These are phyloP conservation scores for Sisymbrium irio DNA, from an alignment of 345 rosid genomes.

Conservation along the genomic window DNA sequence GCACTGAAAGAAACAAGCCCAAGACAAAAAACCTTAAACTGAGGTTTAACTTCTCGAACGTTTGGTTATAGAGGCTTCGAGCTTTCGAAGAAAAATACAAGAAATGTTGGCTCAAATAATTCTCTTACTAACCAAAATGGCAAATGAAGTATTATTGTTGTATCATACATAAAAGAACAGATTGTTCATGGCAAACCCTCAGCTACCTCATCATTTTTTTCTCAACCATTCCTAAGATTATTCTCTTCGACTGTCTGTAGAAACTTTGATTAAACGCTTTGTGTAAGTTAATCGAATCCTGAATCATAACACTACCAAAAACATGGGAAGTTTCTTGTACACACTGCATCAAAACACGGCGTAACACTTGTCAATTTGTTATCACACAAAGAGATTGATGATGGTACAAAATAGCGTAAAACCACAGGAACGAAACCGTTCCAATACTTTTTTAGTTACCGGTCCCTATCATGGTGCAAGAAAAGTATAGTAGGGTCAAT, in stretches of 20 bases:
- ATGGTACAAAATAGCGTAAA: background rate
- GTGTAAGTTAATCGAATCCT: background rate
- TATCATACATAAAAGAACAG: background rate
- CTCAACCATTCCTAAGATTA: background rate
- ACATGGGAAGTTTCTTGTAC: slow-evolving; percentile 28
- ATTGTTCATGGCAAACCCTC: slow-evolving; percentile 11
- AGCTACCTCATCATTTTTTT: background rate
- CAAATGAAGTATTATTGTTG: background rate
- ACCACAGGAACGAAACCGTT: background rate
- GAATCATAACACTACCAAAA: slow-evolving; percentile 20
- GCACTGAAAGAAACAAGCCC: too few species aligned
- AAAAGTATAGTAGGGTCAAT: background rate
- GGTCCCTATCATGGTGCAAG: background rate
- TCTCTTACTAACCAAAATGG: background rate
- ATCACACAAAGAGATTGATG: background rate
- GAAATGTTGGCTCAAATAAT: background rate
- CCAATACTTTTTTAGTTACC: background rate
- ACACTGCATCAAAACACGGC: background rate
- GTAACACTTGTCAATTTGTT: background rate
- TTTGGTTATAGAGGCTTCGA: background rate
- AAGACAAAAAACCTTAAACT: background rate
- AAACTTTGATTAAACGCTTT: slow-evolving; percentile 16
- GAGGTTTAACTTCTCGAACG: background rate
- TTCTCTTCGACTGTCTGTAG: background rate
- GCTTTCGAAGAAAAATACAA: background rate